A percentile compares a stretch with the other conserved stretches of the same genome.
phyloP scores from a whole-genome alignment of 192 early-diverging fungal species.

The Spinellus fusiger region DNA sequence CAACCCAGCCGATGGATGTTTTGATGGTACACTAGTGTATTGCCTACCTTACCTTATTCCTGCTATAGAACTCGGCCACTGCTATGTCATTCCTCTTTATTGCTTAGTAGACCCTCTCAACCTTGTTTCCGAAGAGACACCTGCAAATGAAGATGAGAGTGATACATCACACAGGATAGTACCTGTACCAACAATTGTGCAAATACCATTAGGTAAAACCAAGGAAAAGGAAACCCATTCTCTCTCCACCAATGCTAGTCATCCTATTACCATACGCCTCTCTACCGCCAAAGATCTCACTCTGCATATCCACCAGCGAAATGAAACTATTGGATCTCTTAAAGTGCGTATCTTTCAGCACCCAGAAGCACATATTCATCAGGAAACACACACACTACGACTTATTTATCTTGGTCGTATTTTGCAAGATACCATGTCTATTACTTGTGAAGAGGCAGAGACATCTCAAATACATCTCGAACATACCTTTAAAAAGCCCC shows the following conservation, averaged over 20 bases:
- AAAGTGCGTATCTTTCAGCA: conserved; percentile 18
- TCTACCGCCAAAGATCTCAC: conserved; percentile 26
- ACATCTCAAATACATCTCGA: neutral
- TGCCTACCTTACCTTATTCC: neutral
- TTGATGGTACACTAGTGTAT: conserved; percentile 43
- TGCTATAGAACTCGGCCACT: conserved; percentile 50
- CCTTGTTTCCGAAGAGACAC: conserved; percentile 17
- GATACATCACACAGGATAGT: neutral
- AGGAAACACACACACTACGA: conserved; percentile 21
- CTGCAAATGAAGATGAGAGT: neutral
- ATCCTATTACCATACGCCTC: conserved; percentile 26
- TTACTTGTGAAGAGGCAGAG: conserved; percentile 1
- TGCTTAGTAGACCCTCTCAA: conserved; percentile 59
- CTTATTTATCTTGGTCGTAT: conserved; percentile 47
- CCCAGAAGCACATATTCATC: conserved; percentile 6
- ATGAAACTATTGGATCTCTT: conserved; percentile 30
- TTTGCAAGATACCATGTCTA: conserved; percentile 23
- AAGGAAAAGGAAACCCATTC: neutral
- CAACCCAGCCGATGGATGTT: conserved; percentile 66
- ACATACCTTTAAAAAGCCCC: neutral
- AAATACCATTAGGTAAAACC: neutral
- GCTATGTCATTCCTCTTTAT: conserved; percentile 61
- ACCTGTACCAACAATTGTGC: neutral
- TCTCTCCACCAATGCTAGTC: neutral
- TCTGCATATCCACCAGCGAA: neutral